Evolutionary conservation across 345 rosid species (phyloP), one percentile per base, ranked within the genome.

Genomic region (Camelina laxa): DNA sequence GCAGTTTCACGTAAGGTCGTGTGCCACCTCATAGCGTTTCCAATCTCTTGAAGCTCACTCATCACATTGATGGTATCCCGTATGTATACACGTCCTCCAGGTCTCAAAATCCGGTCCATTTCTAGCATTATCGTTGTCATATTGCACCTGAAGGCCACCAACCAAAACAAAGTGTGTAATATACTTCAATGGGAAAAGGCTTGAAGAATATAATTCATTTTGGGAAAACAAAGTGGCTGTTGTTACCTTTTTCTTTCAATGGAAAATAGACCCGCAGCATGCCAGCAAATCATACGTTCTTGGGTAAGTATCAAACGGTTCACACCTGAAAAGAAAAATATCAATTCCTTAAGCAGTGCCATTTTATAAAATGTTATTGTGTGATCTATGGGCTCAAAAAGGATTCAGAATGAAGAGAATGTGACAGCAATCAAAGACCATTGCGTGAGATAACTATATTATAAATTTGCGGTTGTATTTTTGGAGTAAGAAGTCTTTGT

Each of bases 31-130:
- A 95, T 87, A 53, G 96, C 96, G 44, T 81, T 92, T 0, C 85
- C 94, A 11, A 85, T 86, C 70, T 77, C 94, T 62, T 79, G 86
- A 88, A 95, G 92, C 75, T 92, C 96, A 36, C 85, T 90, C 87
- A 90, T 86, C 67, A 90, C 89, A 13, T 84, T 82, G 13, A 92
- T 63, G 1, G 92, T 80, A 51, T 95, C 99, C 30, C 96, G 90
- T 19, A 95, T 92, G 74, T 92, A 92, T 44, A 68, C 98, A 74
- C 72, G 87, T 55, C 99, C 99, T 65, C 98, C 99, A 27, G 99
- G 99, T 80, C 99, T 88, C 61, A 95, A 79, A 3, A 95, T 90
- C 69, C 99, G 85, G 76, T 95, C 99, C 99, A 95, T 95, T 85
- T 95, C 98, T 13, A 95, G 90, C 98, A 95, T 89, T 60, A 92